Percentiles rank a stretch among this genome's conserved stretches.
These are phyloP conservation scores for Kalaharituber pfeilii DNA, from an alignment of 2,329 filamentous ascomycete species.

Conservation along the genomic window DNA sequence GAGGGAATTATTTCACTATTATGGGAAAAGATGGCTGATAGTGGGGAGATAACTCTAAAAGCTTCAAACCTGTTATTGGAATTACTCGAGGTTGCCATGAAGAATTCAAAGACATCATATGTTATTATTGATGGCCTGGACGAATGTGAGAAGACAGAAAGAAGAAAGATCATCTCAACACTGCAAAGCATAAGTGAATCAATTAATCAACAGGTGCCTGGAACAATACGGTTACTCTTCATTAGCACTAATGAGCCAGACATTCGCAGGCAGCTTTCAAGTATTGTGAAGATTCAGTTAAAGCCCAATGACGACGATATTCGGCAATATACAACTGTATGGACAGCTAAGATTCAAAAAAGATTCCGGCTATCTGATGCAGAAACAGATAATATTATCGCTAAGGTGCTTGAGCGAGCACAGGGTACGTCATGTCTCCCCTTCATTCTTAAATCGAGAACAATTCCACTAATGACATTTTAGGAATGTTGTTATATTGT, in stretches of 20 bases:
- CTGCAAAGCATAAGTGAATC: conserved; percentile 18
- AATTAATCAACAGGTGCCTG: background rate
- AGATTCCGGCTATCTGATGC: conserved; percentile 18
- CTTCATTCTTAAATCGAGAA: background rate
- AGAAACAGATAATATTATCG: conserved; percentile 15
- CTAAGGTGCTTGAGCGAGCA: conserved; percentile 17
- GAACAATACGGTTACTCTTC: conserved; percentile 24
- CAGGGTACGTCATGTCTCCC: conserved; percentile 11
- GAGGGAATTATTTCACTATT: conserved; percentile 24
- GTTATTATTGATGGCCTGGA: conserved; percentile 33
- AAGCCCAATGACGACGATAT: conserved; percentile 24
- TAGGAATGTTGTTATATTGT: conserved; percentile 26
- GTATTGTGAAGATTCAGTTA: conserved; percentile 21
- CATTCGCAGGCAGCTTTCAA: conserved; percentile 21
- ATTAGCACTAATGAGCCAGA: conserved; percentile 25
- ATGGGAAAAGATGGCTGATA: conserved; percentile 23
- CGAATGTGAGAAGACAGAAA: conserved; percentile 26
- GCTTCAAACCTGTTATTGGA: conserved; percentile 20
- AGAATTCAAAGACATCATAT: conserved; percentile 24
- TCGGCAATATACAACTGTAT: conserved; percentile 16
- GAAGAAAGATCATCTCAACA: conserved; percentile 23
- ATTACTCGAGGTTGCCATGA: conserved; percentile 25
- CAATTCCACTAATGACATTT: background rate
- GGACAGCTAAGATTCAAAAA: conserved; percentile 18
- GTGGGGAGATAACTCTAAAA: conserved; percentile 22